Conservation (phyloP, 768 basidiomycete genomes). For the Ramaria sp. region DNA sequence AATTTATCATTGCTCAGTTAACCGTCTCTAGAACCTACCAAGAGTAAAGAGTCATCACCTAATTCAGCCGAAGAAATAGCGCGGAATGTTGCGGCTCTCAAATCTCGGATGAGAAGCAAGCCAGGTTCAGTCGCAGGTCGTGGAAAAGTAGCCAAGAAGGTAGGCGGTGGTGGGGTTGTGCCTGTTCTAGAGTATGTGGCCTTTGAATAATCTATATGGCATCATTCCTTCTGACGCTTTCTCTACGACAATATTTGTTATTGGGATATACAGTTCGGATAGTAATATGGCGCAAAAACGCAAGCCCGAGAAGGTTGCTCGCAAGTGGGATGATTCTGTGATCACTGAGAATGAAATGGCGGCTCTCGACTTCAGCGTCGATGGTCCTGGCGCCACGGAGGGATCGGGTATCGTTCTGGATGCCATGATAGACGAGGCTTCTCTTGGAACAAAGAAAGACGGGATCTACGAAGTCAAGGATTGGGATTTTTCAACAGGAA, state of each 20-base stretch:
- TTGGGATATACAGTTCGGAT: slow-evolving; percentile 41
- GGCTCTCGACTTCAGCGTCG: slow-evolving; percentile 73
- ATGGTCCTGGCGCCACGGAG: slow-evolving; percentile 16
- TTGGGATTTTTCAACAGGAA: slow-evolving; percentile 61
- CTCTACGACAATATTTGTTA: not conserved
- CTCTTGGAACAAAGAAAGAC: slow-evolving; percentile 70
- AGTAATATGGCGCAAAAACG: slow-evolving; percentile 26
- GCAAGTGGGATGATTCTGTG: slow-evolving; percentile 86
- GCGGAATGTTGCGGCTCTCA: slow-evolving; percentile 83
- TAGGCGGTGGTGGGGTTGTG: slow-evolving; percentile 48
- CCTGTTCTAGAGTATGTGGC: slow-evolving; percentile 60
- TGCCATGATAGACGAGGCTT: slow-evolving; percentile 54
- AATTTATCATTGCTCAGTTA: not conserved
- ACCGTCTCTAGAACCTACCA: slow-evolving; percentile 31
- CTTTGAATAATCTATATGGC: not conserved
- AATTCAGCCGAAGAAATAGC: slow-evolving; percentile 83
- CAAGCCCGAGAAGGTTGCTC: slow-evolving; percentile 61
- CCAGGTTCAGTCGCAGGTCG: slow-evolving; percentile 48
- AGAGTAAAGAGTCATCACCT: slow-evolving; percentile 38
- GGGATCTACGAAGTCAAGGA: slow-evolving; percentile 66
- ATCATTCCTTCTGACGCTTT: not conserved
- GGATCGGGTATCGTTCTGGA: slow-evolving; percentile 36
- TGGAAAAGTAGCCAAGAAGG: slow-evolving; percentile 33
- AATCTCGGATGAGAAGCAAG: slow-evolving; percentile 69
- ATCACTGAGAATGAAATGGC: slow-evolving; percentile 87